These are phyloP conservation scores for Rhodamnia argentea DNA, from an alignment of 345 rosid species.

Conservation along the genomic window DNA sequence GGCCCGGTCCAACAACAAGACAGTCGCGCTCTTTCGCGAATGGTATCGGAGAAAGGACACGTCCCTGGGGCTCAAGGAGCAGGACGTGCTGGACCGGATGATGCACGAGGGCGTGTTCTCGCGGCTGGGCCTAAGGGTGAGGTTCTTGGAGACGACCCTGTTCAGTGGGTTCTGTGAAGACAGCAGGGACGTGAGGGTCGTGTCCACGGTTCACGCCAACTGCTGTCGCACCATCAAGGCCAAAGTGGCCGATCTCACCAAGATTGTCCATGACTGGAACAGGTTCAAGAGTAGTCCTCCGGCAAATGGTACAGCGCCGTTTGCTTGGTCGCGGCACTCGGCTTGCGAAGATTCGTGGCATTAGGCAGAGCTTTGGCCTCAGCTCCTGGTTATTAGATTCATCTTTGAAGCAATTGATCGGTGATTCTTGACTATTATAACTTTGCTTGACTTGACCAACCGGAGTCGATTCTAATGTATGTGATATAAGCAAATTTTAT, in stretches of 20 bases:
- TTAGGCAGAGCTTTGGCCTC: background rate
- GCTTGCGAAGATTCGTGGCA: background rate
- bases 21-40: conserved; percentile 35
- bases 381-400: background rate
- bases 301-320: background rate
- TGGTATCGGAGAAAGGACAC: conserved; percentile 51
- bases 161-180: conserved; percentile 79
- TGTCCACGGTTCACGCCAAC: conserved; percentile 66
- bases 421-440: background rate
- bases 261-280: conserved; percentile 57
- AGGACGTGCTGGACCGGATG: conserved; percentile 48
- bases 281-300: conserved; percentile 6
- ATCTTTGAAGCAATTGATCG: background rate
- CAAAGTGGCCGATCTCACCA: conserved; percentile 43
- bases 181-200: conserved; percentile 32
- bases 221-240: conserved; percentile 66
- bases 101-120: conserved; percentile 19
- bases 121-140: conserved; percentile 22
- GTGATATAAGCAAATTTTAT: background rate
- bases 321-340: background rate
- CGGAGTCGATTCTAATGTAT: background rate
- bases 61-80: conserved; percentile 51
- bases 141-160: conserved; percentile 31
- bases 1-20: conserved; percentile 52
- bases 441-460: background rate